Base-by-base conservation (phyloP, 495 filamentous ascomycete species). In the Usnea hakonensis region DNA sequence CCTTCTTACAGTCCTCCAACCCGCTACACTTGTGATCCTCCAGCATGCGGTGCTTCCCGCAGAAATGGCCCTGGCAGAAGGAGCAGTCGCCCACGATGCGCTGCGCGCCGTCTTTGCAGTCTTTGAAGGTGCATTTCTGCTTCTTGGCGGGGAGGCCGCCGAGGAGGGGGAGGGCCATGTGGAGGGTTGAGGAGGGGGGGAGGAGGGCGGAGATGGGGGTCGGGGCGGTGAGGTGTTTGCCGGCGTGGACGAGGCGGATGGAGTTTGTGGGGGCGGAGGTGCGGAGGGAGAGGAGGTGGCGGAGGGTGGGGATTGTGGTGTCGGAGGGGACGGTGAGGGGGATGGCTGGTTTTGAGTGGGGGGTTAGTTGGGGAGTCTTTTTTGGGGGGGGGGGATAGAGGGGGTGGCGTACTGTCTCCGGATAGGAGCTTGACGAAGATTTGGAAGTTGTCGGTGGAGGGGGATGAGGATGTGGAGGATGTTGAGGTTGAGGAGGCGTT, bases 1-100 rank as follows among this genome's bases (percentile, higher is more conserved):
- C 90, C 79, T 94, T 91, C 83, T 96, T 97, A 82, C 91, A 96
- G 76, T 96, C 87, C 77, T 97, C 95, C 63, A 98, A 78, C n/a
- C 91, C 91, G 62, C 80, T 83, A 76, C 94, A 98, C 72, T 89
- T 87, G 77, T 98, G 94, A 64, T 90, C 87, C 76, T 98, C 94
- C 54, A 97, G 74, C 74, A 97, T 83, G 19, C 94, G 81, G 77
- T 98, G 94, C 78, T 90, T 91, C 57, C 87, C 90, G 77, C 94
- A 98, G 78, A 88, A 97, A 73, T 94, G 88, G 19, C 91, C 91
- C 56, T 85, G 77, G 79, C 94, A 98, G 77, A 97, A 97, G 58
- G 84, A 87, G 78, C 94, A 98, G 76, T 97, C 94, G 13, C 95
- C 95, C 48, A 96, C 89, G 71, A 97, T 96, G 60, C 89, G 84